Conservation (phyloP, 2,329 filamentous ascomycete genomes). For the Sclerotiophoma versabilis region DNA sequence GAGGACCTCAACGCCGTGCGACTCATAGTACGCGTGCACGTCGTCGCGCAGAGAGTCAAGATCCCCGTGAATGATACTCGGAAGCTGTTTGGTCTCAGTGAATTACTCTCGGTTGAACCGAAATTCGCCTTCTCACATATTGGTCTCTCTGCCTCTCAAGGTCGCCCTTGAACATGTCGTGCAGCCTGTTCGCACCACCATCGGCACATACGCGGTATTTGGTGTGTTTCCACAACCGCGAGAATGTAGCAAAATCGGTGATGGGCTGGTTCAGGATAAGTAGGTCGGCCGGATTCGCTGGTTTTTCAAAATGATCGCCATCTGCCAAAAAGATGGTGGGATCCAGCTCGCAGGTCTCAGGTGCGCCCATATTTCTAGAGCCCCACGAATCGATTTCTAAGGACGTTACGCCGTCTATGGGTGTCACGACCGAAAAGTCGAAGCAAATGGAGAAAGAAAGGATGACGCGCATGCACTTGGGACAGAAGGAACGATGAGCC, state of each 20-base stretch:
- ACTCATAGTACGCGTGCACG: slow-evolving; percentile 71
- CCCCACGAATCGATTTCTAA: neutral
- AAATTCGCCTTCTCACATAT: slow-evolving; percentile 36
- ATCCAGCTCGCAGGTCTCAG: slow-evolving; percentile 24
- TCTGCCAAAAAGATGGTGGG: slow-evolving; percentile 40
- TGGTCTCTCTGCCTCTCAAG: slow-evolving; percentile 28
- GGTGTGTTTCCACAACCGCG: slow-evolving; percentile 60
- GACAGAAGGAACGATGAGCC: neutral
- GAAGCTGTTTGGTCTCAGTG: slow-evolving; percentile 39
- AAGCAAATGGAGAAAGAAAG: slow-evolving; percentile 2
- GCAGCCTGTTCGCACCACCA: slow-evolving; percentile 84
- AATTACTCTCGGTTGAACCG: neutral
- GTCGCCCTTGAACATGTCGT: slow-evolving; percentile 54
- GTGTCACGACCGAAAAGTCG: neutral
- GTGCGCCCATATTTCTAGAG: slow-evolving; percentile 20
- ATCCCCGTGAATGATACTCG: slow-evolving; percentile 81
- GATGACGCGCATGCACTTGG: neutral
- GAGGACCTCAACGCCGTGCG: slow-evolving; percentile 67
- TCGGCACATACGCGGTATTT: slow-evolving; percentile 80
- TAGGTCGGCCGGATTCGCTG: slow-evolving; percentile 42
- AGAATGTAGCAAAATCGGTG: slow-evolving; percentile 58
- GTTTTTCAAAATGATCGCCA: slow-evolving; percentile 23
- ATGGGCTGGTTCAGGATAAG: slow-evolving; percentile 56
- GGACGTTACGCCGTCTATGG: neutral
- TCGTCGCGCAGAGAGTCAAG: slow-evolving; percentile 79